Percentiles rank a stretch among this genome's conserved stretches.
phyloP scores from a whole-genome alignment of 257 asterid genomes.

The Solanum medicagineum region DNA sequence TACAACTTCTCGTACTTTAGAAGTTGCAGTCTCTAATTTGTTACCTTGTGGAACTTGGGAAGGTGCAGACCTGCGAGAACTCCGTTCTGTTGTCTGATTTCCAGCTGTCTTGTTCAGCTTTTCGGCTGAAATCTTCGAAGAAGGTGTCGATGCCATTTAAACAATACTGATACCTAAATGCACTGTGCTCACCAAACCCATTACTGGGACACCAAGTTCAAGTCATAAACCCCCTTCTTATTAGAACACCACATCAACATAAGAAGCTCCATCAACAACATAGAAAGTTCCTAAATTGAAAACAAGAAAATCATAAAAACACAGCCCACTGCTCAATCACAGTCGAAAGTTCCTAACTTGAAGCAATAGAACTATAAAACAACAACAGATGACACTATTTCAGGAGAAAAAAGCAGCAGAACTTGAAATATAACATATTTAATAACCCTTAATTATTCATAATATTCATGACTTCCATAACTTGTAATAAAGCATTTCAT shows the following conservation, averaged over 20 bases:
- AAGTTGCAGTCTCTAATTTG: constrained; percentile 7
- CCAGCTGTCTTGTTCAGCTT: constrained; percentile 27
- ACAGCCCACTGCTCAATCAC: not conserved
- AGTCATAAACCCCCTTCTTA: not conserved
- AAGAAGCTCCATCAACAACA: constrained; percentile 32
- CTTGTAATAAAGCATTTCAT: no score
- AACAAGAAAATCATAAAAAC: not conserved
- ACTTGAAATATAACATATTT: no score
- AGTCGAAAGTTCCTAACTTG: not conserved
- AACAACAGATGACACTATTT: not conserved
- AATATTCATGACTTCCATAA: no score
- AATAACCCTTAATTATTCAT: no score
- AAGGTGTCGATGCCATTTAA: constrained; percentile 43
- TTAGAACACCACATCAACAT: constrained; percentile 14
- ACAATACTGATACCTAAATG: not conserved
- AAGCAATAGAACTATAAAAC: not conserved
- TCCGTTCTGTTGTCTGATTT: constrained; percentile 18
- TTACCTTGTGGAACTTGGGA: constrained; percentile 11
- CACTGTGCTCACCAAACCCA: constrained; percentile 4
- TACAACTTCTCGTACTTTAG: constrained; percentile 18
- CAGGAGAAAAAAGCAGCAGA: not conserved
- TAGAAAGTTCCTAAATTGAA: constrained; percentile 1
- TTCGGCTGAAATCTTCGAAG: constrained; percentile 19
- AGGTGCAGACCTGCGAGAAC: constrained; percentile 8
- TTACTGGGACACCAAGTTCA: constrained; percentile 1